Percentiles rank a stretch among this genome's conserved stretches.
phyloP scores from a whole-genome alignment of 805 yeast species.

The Saturnispora serradocipensis region DNA sequence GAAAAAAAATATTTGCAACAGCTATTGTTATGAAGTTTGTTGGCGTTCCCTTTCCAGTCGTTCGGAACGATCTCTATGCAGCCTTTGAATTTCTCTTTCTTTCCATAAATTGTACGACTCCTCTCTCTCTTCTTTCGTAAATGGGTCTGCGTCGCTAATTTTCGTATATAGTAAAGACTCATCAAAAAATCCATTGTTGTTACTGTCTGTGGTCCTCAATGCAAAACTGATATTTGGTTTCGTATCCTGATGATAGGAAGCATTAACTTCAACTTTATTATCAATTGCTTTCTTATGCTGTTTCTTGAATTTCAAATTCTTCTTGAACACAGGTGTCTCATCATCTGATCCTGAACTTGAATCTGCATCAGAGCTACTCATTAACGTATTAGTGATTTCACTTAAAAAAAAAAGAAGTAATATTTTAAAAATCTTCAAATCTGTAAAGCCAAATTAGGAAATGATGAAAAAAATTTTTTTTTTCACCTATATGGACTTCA shows the following conservation, averaged over 20 bases:
- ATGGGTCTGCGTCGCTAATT: constrained; percentile 48
- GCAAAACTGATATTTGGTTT: background rate
- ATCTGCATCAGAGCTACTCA: background rate
- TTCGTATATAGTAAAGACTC: constrained; percentile 15
- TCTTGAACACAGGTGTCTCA: background rate
- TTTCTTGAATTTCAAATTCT: constrained; percentile 2
- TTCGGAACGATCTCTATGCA: constrained; percentile 22
- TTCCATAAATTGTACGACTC: constrained; percentile 31
- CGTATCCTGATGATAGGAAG: background rate
- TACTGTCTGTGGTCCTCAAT: background rate
- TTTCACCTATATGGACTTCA: background rate
- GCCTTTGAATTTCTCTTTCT: constrained; percentile 26
- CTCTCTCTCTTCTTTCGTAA: constrained; percentile 25
- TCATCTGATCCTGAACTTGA: background rate
- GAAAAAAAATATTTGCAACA: background rate
- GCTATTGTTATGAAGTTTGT: constrained; percentile 13
- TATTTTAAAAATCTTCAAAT: background rate
- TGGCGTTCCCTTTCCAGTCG: constrained; percentile 21
- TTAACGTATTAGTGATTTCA: background rate
- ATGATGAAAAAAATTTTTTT: constrained; percentile 1
- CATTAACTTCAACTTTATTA: background rate
- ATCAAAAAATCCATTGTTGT: background rate
- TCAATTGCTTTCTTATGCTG: background rate
- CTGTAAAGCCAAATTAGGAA: background rate
- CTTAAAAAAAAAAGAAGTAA: background rate